These are phyloP conservation scores for Ceratobasidium sp. DNA, from an alignment of 1,284 basidiomycete genomes.

Conservation along the genomic window DNA sequence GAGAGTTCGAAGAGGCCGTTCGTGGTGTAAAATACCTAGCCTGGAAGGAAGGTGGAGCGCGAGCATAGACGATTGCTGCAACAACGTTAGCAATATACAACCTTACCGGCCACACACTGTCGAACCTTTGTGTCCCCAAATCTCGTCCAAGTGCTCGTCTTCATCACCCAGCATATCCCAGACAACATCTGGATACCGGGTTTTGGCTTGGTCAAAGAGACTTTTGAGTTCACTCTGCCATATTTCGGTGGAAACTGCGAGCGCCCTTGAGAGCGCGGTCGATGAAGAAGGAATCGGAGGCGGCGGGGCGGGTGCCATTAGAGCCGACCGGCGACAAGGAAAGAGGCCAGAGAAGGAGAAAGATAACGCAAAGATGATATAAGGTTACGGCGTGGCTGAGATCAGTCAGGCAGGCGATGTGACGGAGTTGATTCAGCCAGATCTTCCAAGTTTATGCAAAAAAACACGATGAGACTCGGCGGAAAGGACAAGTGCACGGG, in stretches of 20 bases:
- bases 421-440: slow-evolving; percentile 14
- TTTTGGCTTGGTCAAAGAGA: slow-evolving; percentile 79
- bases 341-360: slow-evolving; percentile 17
- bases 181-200: slow-evolving; percentile 89
- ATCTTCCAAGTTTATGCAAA: slow-evolving; percentile 4
- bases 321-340: slow-evolving; percentile 1
- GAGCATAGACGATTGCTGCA: slow-evolving; percentile 89
- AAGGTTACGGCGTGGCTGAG: slow-evolving; percentile 24
- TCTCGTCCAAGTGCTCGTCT: slow-evolving; percentile 61
- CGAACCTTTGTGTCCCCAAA: slow-evolving; percentile 91
- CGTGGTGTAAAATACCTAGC: slow-evolving; percentile 78
- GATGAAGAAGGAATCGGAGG: slow-evolving; percentile 25
- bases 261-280: slow-evolving; percentile 66
- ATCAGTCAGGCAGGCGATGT: slow-evolving; percentile 23
- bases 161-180: slow-evolving; percentile 75
- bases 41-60: slow-evolving; percentile 87
- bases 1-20: slow-evolving; percentile 58
- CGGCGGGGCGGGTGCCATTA: slow-evolving; percentile 37
- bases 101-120: neutral
- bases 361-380: slow-evolving; percentile 11
- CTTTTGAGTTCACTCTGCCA: slow-evolving; percentile 81
- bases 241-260: slow-evolving; percentile 63
- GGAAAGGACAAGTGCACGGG: neutral
- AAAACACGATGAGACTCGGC: neutral
- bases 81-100: slow-evolving; percentile 22